Conservation (phyloP, 192 early-diverging fungal genomes). For the Phycomyces nitens region DNA sequence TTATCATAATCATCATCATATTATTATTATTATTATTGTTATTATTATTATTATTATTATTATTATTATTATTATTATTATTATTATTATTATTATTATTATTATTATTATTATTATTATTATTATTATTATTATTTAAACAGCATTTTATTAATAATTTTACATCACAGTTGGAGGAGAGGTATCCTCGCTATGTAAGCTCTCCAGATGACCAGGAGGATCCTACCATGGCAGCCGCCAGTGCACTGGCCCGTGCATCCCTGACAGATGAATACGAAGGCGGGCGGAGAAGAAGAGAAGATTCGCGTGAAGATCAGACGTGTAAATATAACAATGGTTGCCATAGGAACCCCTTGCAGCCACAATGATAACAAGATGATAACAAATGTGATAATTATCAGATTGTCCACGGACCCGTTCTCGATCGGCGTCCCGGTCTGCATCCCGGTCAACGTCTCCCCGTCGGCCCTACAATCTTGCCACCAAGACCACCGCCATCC, state of each 20-base stretch:
- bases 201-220: conserved; percentile 30
- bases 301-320: conserved; percentile 19
- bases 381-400: background rate
- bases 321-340: conserved; percentile 4
- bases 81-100: too few species aligned
- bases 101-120: too few species aligned
- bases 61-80: too few species aligned
- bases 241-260: conserved; percentile 38
- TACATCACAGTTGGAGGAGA: conserved; percentile 17
- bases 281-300: conserved; percentile 14
- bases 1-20: too few species aligned
- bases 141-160: too few species aligned
- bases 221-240: conserved; percentile 20
- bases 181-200: conserved; percentile 30
- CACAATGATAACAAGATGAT: too few species aligned
- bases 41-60: too few species aligned
- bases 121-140: too few species aligned
- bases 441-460: conserved; percentile 31
- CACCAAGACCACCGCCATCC: conserved; percentile 15
- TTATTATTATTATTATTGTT: too few species aligned
- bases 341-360: too few species aligned
- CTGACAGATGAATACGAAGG: conserved; percentile 17
- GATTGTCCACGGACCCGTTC: background rate
- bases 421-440: background rate
- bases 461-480: conserved; percentile 23